Evolutionary conservation across 2,329 filamentous ascomycete genomes (phyloP), one percentile per base, ranked within the genome.

Genomic region (Alternaria metachromatica): DNA sequence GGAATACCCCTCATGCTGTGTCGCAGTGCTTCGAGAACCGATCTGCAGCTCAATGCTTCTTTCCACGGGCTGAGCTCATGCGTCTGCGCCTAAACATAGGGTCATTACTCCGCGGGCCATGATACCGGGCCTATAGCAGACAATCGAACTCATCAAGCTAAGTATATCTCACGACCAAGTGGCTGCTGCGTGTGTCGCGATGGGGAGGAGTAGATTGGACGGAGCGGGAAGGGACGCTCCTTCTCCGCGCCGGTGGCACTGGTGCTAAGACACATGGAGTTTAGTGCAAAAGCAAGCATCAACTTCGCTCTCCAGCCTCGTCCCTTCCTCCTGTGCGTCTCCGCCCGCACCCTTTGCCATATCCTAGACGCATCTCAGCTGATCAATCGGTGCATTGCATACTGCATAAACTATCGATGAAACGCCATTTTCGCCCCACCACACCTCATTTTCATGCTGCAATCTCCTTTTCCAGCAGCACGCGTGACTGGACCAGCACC

Each of bases 401-500:
- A 30, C 37, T 51, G 48, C 56, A 59, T 11, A 45, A 23, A 44
- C 12, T 21, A 21, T 30, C 6, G 30, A 12, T 41, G 23, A 13
- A 50, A 49, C 49, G 30, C 46, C 53, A 21, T 37, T 37, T n/a
- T 11, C 11, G 21, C 46, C 23, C 23, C 50, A 23, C 28, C 37
- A 15, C 15, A 9, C 15, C 55, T 18, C 50, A 18, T 25, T 4
- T 11, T 58, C 45, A 61, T 55, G 54, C 55, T 21, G 63, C 55
- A 33, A 68, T 21, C 43, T 74, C 71, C 61, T 67, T 68, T 21
- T 70, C 66, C 23, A 62, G 49, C 28, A 75, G 18, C 20, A 68
- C 49, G 28, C 67, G 62, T 1, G 65, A 48, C 15, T 64, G 68
- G 21, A 48, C 64, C 11, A 74, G 64, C 18, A 54, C 30, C 59